phyloP scores from a whole-genome alignment of 2,329 filamentous ascomycete genomes.

The Diaporthe capsici region DNA sequence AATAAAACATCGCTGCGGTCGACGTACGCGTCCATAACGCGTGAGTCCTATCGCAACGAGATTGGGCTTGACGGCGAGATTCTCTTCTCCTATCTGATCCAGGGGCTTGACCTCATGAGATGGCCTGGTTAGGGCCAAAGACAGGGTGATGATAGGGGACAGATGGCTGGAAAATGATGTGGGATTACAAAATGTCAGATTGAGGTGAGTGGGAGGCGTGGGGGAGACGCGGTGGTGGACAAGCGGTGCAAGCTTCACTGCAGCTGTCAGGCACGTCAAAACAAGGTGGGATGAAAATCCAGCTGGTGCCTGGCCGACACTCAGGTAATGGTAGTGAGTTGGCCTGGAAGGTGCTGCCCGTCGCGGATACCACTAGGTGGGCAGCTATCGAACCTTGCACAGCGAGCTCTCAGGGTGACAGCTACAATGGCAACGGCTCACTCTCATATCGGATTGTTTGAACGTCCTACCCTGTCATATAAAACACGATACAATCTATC shows the following conservation, averaged over 20 bases:
- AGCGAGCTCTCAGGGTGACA: background rate
- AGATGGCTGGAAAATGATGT: background rate
- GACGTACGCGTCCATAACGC: constrained; percentile 11
- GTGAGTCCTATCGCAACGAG: background rate
- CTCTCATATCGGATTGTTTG: too few relatives aligned
- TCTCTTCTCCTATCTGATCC: background rate
- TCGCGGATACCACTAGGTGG: background rate
- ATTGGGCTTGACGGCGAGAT: background rate
- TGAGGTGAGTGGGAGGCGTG: background rate
- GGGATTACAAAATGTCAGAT: background rate
- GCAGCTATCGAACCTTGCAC: background rate
- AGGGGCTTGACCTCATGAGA: background rate
- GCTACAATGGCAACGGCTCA: too few relatives aligned
- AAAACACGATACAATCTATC: background rate
- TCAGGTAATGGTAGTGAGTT: background rate
- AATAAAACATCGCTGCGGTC: constrained; percentile 85
- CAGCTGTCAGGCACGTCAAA: background rate
- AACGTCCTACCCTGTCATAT: too few relatives aligned
- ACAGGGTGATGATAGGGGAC: background rate
- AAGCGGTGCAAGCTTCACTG: background rate
- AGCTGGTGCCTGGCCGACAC: background rate
- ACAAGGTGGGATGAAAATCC: background rate
- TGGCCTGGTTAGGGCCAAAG: background rate
- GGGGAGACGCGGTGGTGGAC: background rate
- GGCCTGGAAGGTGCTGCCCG: constrained; percentile 14